These are phyloP conservation scores for Ophiostoma piceae DNA, from an alignment of 2,329 filamentous ascomycete species.

Conservation along the genomic window DNA sequence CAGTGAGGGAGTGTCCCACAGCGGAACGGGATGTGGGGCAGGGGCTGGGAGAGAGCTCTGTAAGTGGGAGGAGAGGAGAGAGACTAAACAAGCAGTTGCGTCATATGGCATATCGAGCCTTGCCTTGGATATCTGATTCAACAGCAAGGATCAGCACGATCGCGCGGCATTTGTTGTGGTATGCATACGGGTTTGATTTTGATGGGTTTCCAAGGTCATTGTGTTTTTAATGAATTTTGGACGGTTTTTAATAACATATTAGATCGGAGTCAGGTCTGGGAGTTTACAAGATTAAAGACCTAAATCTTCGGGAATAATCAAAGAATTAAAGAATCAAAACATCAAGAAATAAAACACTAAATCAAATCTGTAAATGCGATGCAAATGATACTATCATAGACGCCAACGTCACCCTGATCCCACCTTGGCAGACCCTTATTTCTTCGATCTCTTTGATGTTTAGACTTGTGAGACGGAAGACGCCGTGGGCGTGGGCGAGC, in stretches of 20 bases:
- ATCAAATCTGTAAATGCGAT: background rate
- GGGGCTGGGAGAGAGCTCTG: background rate
- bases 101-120: background rate
- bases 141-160: background rate
- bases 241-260: too few relatives aligned
- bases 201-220: too few relatives aligned
- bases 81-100: background rate
- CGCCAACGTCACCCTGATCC: background rate
- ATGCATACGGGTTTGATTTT: background rate
- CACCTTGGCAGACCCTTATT: constrained; percentile 3
- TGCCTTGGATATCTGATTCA: background rate
- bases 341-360: background rate
- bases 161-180: background rate
- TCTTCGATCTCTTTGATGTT: background rate
- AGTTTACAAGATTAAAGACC: too few relatives aligned
- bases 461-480: background rate
- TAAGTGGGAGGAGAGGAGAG: background rate
- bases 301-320: too few relatives aligned
- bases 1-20: background rate
- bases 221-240: too few relatives aligned
- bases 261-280: too few relatives aligned
- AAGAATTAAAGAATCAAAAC: too few relatives aligned
- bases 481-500: background rate
- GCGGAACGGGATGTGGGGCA: constrained; percentile 2
- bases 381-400: background rate